phyloP scores from a whole-genome alignment of 129 eudicot species.

The Gnaphalium uliginosum region DNA sequence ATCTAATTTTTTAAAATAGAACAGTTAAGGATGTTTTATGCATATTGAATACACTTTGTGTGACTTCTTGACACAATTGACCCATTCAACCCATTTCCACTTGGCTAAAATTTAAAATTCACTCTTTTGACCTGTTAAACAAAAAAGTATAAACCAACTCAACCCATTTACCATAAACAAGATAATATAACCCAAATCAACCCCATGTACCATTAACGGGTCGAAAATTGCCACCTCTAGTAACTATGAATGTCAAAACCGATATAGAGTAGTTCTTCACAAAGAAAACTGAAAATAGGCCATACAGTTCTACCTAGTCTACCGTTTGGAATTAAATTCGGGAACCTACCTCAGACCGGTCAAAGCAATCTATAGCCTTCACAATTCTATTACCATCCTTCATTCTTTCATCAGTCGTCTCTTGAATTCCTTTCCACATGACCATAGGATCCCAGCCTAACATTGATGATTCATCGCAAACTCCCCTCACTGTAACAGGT shows the following conservation, averaged over 20 bases:
- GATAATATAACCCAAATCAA: conserved; percentile 3
- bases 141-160: not conserved
- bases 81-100: not conserved
- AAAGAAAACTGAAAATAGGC: not conserved
- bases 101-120: not conserved
- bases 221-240: not conserved
- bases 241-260: not conserved
- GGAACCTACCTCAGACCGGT: conserved; percentile 75
- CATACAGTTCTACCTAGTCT: conserved; percentile 1
- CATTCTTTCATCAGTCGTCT: conserved; percentile 69
- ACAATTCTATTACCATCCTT: conserved; percentile 66
- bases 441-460: conserved; percentile 87
- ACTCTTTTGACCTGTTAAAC: not conserved
- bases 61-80: not conserved
- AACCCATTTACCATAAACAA: not conserved
- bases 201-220: not conserved
- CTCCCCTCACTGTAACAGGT: conserved; percentile 75
- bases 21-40: not conserved
- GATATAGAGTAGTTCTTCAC: not conserved
- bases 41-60: conserved; percentile 1
- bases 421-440: conserved; percentile 83
- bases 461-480: conserved; percentile 70
- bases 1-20: not conserved
- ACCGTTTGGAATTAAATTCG: not conserved
- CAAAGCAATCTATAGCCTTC: conserved; percentile 79